Evolutionary conservation across 768 basidiomycete genomes (phyloP), one percentile per base, ranked within the genome.

Genomic region (Holtermanniella nyarrowii): DNA sequence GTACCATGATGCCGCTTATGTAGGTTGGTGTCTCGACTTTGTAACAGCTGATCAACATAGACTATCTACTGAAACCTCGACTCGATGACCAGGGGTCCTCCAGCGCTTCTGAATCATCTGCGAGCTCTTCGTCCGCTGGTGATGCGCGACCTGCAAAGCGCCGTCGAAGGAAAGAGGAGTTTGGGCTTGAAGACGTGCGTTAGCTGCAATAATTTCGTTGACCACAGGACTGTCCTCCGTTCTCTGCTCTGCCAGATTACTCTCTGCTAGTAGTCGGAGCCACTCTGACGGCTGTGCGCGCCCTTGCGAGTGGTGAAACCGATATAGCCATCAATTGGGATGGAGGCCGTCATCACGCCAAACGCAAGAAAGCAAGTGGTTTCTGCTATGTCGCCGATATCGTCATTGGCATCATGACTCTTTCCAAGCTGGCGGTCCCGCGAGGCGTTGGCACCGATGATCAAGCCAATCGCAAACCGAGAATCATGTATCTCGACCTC

Each of bases 351-450:
- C 91, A 93, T 61, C 91, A 95, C 61, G 86, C 86, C 0, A 79
- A 81, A 46, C 84, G 86, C 65, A 77, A 79, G 0, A 76, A 75
- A 41, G 89, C 89, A 0, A 81, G 85, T 3, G 91, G 91, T 0
- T 97, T 86, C 72, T 97, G 91, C 74, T 97, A 95, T 65, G 85
- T 96, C 20, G 85, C 88, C 1, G 91, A 96, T 65, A 82, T 84
- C 49, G 79, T 89, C 10, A 77, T 96, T 1, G 84, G 84, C 0
- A 81, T 95, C 52, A 77, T 91, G 51, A 74, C 78, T 3, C 77
- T 95, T 41, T 18, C 52, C 11, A 60, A 55, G 41, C 53, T 61
- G 46, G 60, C 55, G 1, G 27, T 48, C 21, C 46, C 53, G 25
- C 65, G 72, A 49, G 55, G 76, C 79, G 21, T 16, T 40, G 0